Evolutionary conservation across 2,329 filamentous ascomycete genomes (phyloP).

Genomic region (Phyllachora maydis): DNA sequence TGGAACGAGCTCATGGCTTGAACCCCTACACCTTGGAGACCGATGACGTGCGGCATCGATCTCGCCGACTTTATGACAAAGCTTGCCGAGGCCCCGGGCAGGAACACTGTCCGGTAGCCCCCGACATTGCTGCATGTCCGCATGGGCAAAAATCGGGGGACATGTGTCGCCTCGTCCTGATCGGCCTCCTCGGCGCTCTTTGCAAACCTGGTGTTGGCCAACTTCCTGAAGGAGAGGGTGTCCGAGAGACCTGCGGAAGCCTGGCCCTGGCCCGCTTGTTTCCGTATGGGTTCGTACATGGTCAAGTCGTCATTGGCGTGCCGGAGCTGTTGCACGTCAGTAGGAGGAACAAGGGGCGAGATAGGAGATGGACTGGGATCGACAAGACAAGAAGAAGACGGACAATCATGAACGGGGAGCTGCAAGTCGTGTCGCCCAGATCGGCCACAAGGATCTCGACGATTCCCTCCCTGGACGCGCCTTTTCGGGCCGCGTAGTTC

Average conservation of each 20-base stretch:
- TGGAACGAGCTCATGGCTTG: conserved; percentile 58
- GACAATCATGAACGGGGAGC: conserved; percentile 64
- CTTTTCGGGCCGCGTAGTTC: conserved; percentile 49
- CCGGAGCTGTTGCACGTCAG: conserved; percentile 34
- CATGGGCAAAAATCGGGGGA: conserved; percentile 28
- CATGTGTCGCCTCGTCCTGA: conserved; percentile 26
- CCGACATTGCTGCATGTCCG: conserved; percentile 41
- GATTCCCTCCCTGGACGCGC: conserved; percentile 50
- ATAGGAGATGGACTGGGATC: conserved; percentile 17
- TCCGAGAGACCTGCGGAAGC: conserved; percentile 24
- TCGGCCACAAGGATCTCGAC: conserved; percentile 70
- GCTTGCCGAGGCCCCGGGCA: conserved; percentile 59
- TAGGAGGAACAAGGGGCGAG: background rate
- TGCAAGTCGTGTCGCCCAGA: conserved; percentile 53
- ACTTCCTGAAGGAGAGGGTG: conserved; percentile 56
- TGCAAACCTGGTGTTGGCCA: conserved; percentile 46
- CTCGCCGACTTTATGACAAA: conserved; percentile 72
- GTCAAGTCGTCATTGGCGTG: conserved; percentile 65
- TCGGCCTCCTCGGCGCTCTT: conserved; percentile 26
- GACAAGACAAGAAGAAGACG: no score
- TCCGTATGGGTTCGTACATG: conserved; percentile 64
- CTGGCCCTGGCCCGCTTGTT: conserved; percentile 15
- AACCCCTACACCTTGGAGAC: conserved; percentile 46
- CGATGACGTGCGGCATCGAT: conserved; percentile 54
- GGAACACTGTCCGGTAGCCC: conserved; percentile 64